Conservation (phyloP, 306 rosid genomes). For the Ormosia semicastrata region DNA sequence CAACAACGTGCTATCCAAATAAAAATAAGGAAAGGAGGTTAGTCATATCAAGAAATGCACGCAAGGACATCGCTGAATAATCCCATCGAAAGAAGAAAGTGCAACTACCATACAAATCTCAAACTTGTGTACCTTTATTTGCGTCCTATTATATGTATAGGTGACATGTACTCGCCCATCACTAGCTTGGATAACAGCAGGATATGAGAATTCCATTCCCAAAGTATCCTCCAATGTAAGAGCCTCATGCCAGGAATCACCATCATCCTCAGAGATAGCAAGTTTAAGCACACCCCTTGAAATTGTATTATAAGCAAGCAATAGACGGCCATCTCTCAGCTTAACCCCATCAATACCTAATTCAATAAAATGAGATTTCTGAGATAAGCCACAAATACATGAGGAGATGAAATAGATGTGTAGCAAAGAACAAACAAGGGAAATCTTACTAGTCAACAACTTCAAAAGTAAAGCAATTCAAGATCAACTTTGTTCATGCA, state of each 20-base stretch:
- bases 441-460: not conserved
- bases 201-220: slow-evolving; percentile 90
- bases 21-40: slow-evolving; percentile 25
- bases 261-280: slow-evolving; percentile 75
- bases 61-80: not conserved
- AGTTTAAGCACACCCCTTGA: slow-evolving; percentile 86
- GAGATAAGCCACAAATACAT: not conserved
- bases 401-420: slow-evolving; percentile 15
- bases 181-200: slow-evolving; percentile 88
- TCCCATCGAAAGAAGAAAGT: not conserved
- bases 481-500: slow-evolving; percentile 1
- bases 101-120: slow-evolving; percentile 13
- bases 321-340: slow-evolving; percentile 63
- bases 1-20: slow-evolving; percentile 75
- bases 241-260: slow-evolving; percentile 77
- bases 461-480: not conserved
- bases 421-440: not conserved
- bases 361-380: not conserved
- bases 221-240: slow-evolving; percentile 70
- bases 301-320: slow-evolving; percentile 69
- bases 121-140: slow-evolving; percentile 67
- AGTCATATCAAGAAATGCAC: slow-evolving; percentile 9
- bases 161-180: slow-evolving; percentile 81
- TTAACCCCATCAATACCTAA: slow-evolving; percentile 90
- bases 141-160: slow-evolving; percentile 83